Evolutionary conservation across 1,139 yeast species (phyloP).

Genomic region (Taphrina communis): DNA sequence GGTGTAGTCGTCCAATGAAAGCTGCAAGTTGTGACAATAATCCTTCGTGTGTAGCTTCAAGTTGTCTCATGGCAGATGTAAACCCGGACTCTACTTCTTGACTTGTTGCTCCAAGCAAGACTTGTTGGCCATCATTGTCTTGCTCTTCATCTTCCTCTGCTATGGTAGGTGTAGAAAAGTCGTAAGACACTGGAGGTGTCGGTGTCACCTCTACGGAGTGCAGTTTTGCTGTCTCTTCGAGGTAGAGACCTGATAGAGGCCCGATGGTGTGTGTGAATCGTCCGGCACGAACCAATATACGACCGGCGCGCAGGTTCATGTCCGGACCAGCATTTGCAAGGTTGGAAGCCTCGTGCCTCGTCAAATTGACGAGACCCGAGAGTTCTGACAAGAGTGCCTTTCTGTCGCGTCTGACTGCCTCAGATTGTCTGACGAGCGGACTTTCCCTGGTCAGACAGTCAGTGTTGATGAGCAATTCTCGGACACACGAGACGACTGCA

Average conservation of each 20-base stretch:
- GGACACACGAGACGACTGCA: conserved; percentile 80
- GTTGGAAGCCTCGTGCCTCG: conserved; percentile 59
- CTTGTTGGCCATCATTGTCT: neutral
- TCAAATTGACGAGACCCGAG: conserved; percentile 84
- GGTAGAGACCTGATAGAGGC: conserved; percentile 28
- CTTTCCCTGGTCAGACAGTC: conserved; percentile 85
- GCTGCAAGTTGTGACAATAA: conserved; percentile 70
- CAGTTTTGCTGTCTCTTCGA: conserved; percentile 27
- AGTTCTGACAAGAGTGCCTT: conserved; percentile 86
- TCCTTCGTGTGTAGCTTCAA: conserved; percentile 75
- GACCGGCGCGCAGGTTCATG: conserved; percentile 57
- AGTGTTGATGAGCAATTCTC: conserved; percentile 62
- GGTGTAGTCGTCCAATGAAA: conserved; percentile 51
- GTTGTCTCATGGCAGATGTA: conserved; percentile 67
- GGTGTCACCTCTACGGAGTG: conserved; percentile 25
- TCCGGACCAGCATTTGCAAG: conserved; percentile 65
- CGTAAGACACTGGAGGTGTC: conserved; percentile 38
- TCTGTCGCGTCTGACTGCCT: conserved; percentile 72
- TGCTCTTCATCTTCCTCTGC: conserved; percentile 55
- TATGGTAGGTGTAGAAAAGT: conserved; percentile 53
- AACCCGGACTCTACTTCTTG: neutral
- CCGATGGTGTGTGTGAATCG: conserved; percentile 56
- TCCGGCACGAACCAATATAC: conserved; percentile 75
- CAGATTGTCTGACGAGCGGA: conserved; percentile 72
- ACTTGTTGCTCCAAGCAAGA: conserved; percentile 4